Conservation (phyloP, 2,329 filamentous ascomycete species). For the Neurospora sp. region DNA sequence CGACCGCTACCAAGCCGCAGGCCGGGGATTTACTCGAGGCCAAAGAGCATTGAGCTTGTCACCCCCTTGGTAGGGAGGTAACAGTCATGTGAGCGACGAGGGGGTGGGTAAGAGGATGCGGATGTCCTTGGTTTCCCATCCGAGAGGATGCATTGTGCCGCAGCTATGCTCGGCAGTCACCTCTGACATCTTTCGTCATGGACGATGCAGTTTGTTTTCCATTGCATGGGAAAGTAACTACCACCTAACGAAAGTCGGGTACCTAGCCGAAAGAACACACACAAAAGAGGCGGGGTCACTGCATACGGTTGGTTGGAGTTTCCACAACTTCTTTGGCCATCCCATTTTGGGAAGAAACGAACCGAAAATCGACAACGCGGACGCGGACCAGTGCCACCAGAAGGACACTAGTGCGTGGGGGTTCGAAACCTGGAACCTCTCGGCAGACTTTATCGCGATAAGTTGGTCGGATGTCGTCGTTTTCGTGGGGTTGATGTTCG, state of each 20-base stretch:
- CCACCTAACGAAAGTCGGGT: too few species aligned
- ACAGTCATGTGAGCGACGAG: not conserved
- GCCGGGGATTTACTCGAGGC: constrained; percentile 43
- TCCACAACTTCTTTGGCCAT: too few species aligned
- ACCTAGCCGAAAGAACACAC: too few species aligned
- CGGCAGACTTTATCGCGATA: not conserved
- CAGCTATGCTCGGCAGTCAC: not conserved
- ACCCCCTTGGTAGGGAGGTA: constrained; percentile 47
- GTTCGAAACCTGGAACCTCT: not conserved
- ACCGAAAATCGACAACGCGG: not conserved
- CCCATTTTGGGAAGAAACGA: not conserved
- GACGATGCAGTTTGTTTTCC: not conserved
- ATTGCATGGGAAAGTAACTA: not conserved
- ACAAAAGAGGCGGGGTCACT: too few species aligned
- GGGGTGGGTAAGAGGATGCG: not conserved
- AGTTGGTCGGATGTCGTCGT: not conserved
- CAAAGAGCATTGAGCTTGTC: constrained; percentile 54
- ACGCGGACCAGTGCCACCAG: not conserved
- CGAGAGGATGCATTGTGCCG: not conserved
- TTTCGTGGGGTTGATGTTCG: not conserved
- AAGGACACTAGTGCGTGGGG: not conserved
- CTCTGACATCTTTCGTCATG: not conserved
- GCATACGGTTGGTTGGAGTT: too few species aligned
- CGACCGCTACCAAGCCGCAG: constrained; percentile 47
- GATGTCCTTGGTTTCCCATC: not conserved